A percentile compares a stretch with the other conserved stretches of the same genome.
Evolutionary conservation across 768 basidiomycete genomes (phyloP).

Genomic region (Cyathus striatus): DNA sequence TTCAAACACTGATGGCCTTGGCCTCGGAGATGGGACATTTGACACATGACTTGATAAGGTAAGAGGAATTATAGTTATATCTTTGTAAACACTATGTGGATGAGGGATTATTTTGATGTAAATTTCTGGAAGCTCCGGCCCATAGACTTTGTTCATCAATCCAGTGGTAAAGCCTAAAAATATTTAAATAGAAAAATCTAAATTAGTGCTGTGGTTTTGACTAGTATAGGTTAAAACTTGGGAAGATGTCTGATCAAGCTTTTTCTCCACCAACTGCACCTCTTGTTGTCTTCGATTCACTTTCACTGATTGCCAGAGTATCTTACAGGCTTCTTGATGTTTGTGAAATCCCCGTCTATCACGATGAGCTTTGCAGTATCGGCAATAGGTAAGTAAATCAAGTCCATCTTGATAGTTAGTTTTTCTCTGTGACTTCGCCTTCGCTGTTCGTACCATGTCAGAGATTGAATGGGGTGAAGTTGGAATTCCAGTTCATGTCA

Average conservation of each 20-base stretch:
- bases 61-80: conserved; percentile 6
- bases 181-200: background rate
- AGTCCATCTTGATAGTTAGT: too few species aligned
- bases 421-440: too few species aligned
- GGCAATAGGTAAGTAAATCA: too few species aligned
- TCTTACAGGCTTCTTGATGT: conserved; percentile 7
- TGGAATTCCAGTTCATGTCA: too few species aligned
- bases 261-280: conserved; percentile 4
- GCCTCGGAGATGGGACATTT: too few species aligned
- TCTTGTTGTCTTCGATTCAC: conserved; percentile 4
- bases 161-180: too few species aligned
- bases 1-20: background rate
- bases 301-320: too few species aligned
- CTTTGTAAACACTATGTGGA: conserved; percentile 5
- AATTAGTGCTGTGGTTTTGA: background rate
- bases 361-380: conserved; percentile 6
- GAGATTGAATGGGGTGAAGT: too few species aligned
- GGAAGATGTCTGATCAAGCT: conserved; percentile 2
- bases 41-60: too few species aligned
- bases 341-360: conserved; percentile 4
- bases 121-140: conserved; percentile 7
- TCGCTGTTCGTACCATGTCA: too few species aligned
- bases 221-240: background rate
- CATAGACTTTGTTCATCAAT: background rate
- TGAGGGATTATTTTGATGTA: conserved; percentile 13